phyloP scores from a whole-genome alignment of 148 eudicot species.

The Vaccinium macrocarpon region DNA sequence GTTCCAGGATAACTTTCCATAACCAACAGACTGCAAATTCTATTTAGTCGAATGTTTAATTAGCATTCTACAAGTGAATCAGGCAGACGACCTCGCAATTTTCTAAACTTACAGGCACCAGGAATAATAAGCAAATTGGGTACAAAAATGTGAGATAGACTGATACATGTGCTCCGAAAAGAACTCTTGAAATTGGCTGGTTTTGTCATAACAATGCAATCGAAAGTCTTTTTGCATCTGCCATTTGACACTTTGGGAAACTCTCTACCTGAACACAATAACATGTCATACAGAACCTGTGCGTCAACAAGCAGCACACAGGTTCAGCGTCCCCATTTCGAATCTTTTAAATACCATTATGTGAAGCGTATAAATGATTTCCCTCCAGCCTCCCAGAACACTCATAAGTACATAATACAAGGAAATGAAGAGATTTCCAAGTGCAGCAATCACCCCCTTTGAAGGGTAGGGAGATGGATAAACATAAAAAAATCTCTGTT shows the following conservation, averaged over 20 bases:
- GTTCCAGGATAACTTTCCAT: not conserved
- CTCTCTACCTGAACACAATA: constrained; percentile 27
- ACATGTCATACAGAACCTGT: constrained; percentile 4
- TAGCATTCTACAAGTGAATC: not conserved
- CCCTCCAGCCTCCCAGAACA: not conserved
- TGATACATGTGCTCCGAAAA: constrained; percentile 26
- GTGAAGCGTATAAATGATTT: not conserved
- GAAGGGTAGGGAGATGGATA: not conserved
- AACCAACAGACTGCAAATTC: constrained; percentile 6
- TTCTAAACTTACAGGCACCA: not conserved
- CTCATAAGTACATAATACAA: not conserved
- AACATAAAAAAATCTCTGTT: not conserved
- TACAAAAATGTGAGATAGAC: not conserved
- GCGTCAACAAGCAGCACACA: not conserved
- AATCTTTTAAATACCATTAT: not conserved
- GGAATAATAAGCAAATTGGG: not conserved
- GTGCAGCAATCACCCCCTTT: not conserved
- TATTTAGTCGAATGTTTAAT: not conserved
- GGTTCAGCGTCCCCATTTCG: not conserved
- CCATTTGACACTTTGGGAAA: constrained; percentile 20
- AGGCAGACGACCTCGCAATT: not conserved
- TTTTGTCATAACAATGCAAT: constrained; percentile 3
- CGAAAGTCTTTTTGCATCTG: constrained; percentile 16
- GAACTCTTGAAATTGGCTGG: constrained; percentile 14
- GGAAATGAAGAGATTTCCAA: not conserved